phyloP scores from a whole-genome alignment of 1,139 yeast genomes.

The Pichia sp. region DNA sequence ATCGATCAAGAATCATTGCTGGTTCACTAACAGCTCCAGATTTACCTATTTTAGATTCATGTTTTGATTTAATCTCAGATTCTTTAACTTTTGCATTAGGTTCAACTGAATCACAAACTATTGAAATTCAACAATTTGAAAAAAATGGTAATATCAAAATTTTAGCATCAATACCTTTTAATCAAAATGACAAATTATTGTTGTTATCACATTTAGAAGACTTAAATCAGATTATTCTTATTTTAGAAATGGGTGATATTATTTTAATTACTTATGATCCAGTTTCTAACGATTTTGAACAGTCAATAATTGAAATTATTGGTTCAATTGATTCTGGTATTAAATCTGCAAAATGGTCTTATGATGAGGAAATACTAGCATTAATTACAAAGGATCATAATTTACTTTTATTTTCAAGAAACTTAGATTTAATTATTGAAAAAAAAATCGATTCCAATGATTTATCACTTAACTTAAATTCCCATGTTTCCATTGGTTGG shows the following conservation, averaged over 20 bases:
- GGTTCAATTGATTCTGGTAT: slow-evolving; percentile 82
- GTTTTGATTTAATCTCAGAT: slow-evolving; percentile 73
- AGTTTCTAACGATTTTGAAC: slow-evolving; percentile 42
- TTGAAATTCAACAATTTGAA: slow-evolving; percentile 56
- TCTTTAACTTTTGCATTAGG: slow-evolving; percentile 64
- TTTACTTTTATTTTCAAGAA: slow-evolving; percentile 62
- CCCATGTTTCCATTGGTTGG: slow-evolving; percentile 97
- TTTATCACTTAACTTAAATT: slow-evolving; percentile 58
- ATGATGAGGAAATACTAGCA: slow-evolving; percentile 81
- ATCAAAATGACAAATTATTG: slow-evolving; percentile 33
- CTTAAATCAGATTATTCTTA: slow-evolving; percentile 51
- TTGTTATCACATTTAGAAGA: slow-evolving; percentile 65
- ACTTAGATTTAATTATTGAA: slow-evolving; percentile 77
- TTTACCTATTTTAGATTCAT: slow-evolving; percentile 48
- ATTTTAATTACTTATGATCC: slow-evolving; percentile 56
- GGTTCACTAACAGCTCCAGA: slow-evolving; percentile 56
- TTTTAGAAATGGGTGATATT: slow-evolving; percentile 65
- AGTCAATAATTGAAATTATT: slow-evolving; percentile 61
- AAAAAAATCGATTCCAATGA: slow-evolving; percentile 39
- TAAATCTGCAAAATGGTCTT: slow-evolving; percentile 76
- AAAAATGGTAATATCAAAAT: slow-evolving; percentile 50
- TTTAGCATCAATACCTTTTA: slow-evolving; percentile 51
- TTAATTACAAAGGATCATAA: slow-evolving; percentile 60
- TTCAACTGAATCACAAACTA: slow-evolving; percentile 49
- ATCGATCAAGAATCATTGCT: slow-evolving; percentile 41